Evolutionary conservation across 2,329 filamentous ascomycete species (phyloP).

Genomic region (Sporothrix pseudoabietina): DNA sequence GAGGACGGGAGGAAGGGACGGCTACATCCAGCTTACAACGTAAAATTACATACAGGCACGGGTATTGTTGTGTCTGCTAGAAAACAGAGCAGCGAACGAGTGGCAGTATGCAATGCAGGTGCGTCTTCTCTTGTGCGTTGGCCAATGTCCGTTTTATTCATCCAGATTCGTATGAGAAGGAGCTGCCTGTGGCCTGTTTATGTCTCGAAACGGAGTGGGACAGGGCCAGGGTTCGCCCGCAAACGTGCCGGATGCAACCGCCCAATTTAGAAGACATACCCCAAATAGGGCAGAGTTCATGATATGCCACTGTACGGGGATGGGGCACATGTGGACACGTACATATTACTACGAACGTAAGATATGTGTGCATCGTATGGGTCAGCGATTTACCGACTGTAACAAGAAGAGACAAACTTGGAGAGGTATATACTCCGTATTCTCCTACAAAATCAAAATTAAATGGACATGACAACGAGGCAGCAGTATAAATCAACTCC

Average conservation of each 20-base stretch:
- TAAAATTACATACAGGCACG: background rate
- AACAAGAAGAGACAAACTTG: background rate
- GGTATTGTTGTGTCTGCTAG: background rate
- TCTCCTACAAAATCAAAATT: background rate
- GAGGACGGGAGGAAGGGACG: background rate
- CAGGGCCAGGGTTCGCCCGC: background rate
- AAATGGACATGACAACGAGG: background rate
- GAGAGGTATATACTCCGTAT: background rate
- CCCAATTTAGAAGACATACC: slow-evolving; percentile 6
- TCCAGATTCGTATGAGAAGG: background rate
- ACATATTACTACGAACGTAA: too few relatives aligned
- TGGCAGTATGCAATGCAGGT: slow-evolving; percentile 15
- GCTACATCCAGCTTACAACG: background rate
- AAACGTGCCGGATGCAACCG: slow-evolving; percentile 15
- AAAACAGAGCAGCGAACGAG: background rate
- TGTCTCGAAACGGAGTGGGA: background rate
- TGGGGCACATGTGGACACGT: background rate
- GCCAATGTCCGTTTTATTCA: background rate
- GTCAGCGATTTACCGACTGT: slow-evolving; percentile 12
- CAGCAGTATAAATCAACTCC: background rate
- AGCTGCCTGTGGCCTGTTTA: background rate
- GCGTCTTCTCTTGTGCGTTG: background rate
- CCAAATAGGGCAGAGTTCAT: slow-evolving; percentile 10
- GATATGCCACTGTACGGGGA: background rate
- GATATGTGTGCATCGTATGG: background rate